Percentiles rank a stretch among this genome's conserved stretches.
Conservation (phyloP, 768 basidiomycete species). For the Naganishia vishniacii region DNA sequence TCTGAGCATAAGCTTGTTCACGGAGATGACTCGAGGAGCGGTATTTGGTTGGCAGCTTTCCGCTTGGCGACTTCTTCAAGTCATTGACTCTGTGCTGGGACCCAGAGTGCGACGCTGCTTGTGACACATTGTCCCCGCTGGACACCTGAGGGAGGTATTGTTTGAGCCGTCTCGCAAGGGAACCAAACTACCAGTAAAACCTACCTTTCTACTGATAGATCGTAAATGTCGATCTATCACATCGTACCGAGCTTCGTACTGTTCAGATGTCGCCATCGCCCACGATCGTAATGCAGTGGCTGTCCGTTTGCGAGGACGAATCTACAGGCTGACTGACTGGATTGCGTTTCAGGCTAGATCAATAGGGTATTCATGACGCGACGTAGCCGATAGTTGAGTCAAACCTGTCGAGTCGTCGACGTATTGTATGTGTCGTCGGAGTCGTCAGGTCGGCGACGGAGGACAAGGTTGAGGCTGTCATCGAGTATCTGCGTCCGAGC, state of each 20-base stretch:
- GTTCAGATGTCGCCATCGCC: background rate
- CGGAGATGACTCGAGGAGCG: slow-evolving; percentile 1
- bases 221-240: slow-evolving; percentile 1
- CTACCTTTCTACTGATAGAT: slow-evolving; percentile 9
- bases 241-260: background rate
- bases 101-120: background rate
- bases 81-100: background rate
- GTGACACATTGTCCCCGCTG: background rate
- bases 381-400: background rate
- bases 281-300: no score
- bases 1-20: background rate
- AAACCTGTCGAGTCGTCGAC: background rate
- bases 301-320: no score
- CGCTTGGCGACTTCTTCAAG: slow-evolving; percentile 9
- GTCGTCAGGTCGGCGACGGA: no score
- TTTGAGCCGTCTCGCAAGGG: background rate
- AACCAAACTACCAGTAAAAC: background rate
- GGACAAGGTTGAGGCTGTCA: background rate
- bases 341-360: background rate
- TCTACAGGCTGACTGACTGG: no score
- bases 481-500: background rate
- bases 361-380: background rate
- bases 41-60: slow-evolving; percentile 16
- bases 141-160: slow-evolving; percentile 5
- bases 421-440: no score